Base-by-base conservation (phyloP, 345 rosid genomes). In the Eucalyptus viminalis region DNA sequence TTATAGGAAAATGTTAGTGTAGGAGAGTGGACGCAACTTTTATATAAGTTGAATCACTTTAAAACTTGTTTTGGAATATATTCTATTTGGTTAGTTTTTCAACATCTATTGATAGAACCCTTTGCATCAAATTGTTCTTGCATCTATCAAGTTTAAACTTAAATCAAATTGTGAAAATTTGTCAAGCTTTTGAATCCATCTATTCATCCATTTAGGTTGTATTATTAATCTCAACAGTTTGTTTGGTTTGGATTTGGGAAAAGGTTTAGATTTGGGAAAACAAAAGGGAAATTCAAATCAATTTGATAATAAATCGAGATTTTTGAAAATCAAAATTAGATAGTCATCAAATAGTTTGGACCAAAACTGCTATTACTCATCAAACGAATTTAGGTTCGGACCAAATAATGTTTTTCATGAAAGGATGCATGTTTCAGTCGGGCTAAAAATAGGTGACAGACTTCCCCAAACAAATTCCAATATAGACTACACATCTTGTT, bases 11-110 rank as follows among this genome's bases (percentile, higher is more conserved):
- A 16, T 6, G 8, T 27, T 60, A 65, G 40, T n/a, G 4, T 14
- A 4, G 6, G 22, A n/a, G 22, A 7, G 76, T 6, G 40, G 1
- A 67, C 3, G 0, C 2, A n/a, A 9, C 22, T 67, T n/a, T 67
- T 3, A 15, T 15, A 67, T 7, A 1, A 7, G 21, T 3, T 2
- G 0, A 67, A 15, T 16, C 40, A 14, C 21, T 67, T 14, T n/a
- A 67, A 67, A 67, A 15, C 1, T 6, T 4, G 2, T 34, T n/a
- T 67, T 67, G 6, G 10, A n/a, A 67, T 67, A 8, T 67, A 16
- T 67, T 67, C 11, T n/a, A n/a, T n/a, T 5, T 14, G 21, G 34
- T 67, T n/a, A 67, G 40, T 67, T 7, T 65, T 31, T 67, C 21
- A 67, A 67, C 37, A 67, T 67, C 6, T 15, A 3, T 15, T 9